phyloP scores from a whole-genome alignment of 768 basidiomycete genomes.

The Pisolithus tinctorius region DNA sequence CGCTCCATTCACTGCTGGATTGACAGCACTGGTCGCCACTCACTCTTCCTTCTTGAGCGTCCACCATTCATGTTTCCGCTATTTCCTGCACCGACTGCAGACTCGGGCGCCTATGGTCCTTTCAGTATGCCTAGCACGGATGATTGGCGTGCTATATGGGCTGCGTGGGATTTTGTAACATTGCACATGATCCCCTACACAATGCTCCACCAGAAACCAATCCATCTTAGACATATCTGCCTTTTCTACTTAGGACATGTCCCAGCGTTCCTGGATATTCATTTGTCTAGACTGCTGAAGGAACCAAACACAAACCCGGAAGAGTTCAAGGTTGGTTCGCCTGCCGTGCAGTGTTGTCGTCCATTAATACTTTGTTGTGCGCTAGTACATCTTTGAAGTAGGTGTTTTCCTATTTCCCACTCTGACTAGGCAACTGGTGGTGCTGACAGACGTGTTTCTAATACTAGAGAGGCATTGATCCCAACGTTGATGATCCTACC shows the following conservation, averaged over 20 bases:
- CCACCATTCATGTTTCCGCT: conserved; percentile 75
- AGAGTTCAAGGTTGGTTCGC: conserved; percentile 54
- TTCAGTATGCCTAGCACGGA: conserved; percentile 65
- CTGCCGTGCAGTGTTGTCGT: conserved; percentile 1
- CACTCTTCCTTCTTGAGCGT: conserved; percentile 87
- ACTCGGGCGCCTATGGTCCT: conserved; percentile 14
- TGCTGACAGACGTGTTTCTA: background rate
- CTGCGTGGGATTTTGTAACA: conserved; percentile 82
- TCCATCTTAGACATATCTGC: conserved; percentile 90
- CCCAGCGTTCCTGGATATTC: conserved; percentile 87
- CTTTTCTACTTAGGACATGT: conserved; percentile 97
- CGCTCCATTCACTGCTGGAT: conserved; percentile 84
- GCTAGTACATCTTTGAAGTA: conserved; percentile 72
- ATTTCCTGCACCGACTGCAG: conserved; percentile 34
- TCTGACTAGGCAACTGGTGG: background rate
- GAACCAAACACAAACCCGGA: conserved; percentile 83
- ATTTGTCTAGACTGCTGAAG: conserved; percentile 65
- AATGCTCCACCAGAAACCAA: conserved; percentile 87
- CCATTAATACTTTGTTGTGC: conserved; percentile 2
- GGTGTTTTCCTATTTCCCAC: conserved; percentile 2
- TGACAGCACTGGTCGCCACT: conserved; percentile 64
- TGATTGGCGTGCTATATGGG: conserved; percentile 86
- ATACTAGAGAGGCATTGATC: conserved; percentile 87
- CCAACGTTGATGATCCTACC: conserved; percentile 84
- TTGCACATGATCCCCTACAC: conserved; percentile 78